Evolutionary conservation across 768 basidiomycete species (phyloP).

Genomic region (Lentinula edodes): DNA sequence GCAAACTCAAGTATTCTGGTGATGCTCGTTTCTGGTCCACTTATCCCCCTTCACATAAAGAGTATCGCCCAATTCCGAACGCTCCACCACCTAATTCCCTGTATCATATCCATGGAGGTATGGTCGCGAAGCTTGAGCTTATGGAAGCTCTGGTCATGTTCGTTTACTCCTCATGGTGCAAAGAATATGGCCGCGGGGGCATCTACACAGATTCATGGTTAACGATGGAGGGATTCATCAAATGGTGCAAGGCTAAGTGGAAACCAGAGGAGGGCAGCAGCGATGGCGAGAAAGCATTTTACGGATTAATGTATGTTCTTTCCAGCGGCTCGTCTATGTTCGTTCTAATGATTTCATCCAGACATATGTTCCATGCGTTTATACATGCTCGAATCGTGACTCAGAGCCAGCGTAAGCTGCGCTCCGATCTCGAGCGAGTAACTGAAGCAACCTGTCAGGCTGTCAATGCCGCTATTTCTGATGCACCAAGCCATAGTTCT

Average conservation of each 20-base stretch:
- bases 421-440: conserved; percentile 32
- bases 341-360: conserved; percentile 2
- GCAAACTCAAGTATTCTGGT: conserved; percentile 79
- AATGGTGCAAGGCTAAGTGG: conserved; percentile 72
- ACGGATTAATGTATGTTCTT: conserved; percentile 73
- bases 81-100: conserved; percentile 62
- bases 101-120: conserved; percentile 70
- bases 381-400: conserved; percentile 48
- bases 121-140: conserved; percentile 75
- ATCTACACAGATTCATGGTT: conserved; percentile 63
- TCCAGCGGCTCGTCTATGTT: conserved; percentile 14
- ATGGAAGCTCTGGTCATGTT: conserved; percentile 81
- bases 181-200: conserved; percentile 50
- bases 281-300: conserved; percentile 56
- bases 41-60: conserved; percentile 56
- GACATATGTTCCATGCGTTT: conserved; percentile 73
- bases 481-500: conserved; percentile 23
- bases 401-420: conserved; percentile 33
- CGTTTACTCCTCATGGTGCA: conserved; percentile 79
- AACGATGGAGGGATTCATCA: conserved; percentile 64
- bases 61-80: conserved; percentile 55
- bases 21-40: conserved; percentile 76
- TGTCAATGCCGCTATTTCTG: conserved; percentile 34
- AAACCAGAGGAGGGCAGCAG: conserved; percentile 42
- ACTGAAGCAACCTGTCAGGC: conserved; percentile 28